Base-by-base conservation (phyloP, 2,329 filamentous ascomycete species). In the Ciborinia camelliae region DNA sequence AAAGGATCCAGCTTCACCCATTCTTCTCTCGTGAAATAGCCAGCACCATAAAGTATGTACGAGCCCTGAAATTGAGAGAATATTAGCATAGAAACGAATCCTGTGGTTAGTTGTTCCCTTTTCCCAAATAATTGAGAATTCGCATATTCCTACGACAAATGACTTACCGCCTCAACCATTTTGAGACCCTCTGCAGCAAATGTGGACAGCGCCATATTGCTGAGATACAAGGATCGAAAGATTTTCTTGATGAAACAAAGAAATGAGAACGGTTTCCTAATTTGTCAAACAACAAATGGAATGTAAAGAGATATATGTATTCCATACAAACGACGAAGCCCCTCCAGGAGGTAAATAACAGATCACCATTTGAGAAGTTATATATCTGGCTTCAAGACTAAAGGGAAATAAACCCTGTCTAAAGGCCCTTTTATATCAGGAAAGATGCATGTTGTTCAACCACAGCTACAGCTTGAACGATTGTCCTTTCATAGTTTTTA, bases 11-110 rank as follows among this genome's bases (percentile, higher is more conserved):
- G 62, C 48, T 67, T 71, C 47, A 73, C 67, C 72, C 72, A 73
- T 68, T 74, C 73, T 15, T 73, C 71, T 32, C 73, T 70, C 9
- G 71, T 72, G 58, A 73, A 73, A 64, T 73, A 73, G 28, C 68
- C 67, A 6, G 71, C 68, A 64, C 69, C 71, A 41, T 73, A 72
- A 18, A 73, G 69, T 60, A 71, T 72, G 6, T 43, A 69, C 4
- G 64, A 47, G 55, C 66, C 69, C 72, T 45, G 15, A 30, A 0
- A 39, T 18, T 20, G 9, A 28, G 14, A 35, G 14, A 12, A 35
- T 4, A 45, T 62, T 18, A 62, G 60, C 58, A 9, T 35, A 3
- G 4, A 26, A 51, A 15, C 9, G 18, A 30, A 51, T 20, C 9
- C 9, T 14, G 14, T 15, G 7, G 12, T 23, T 15, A 15, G 18